Evolutionary conservation across 2,329 filamentous ascomycete species (phyloP), one percentile per base, ranked within the genome.

Genomic region (Aspergillus sp.): DNA sequence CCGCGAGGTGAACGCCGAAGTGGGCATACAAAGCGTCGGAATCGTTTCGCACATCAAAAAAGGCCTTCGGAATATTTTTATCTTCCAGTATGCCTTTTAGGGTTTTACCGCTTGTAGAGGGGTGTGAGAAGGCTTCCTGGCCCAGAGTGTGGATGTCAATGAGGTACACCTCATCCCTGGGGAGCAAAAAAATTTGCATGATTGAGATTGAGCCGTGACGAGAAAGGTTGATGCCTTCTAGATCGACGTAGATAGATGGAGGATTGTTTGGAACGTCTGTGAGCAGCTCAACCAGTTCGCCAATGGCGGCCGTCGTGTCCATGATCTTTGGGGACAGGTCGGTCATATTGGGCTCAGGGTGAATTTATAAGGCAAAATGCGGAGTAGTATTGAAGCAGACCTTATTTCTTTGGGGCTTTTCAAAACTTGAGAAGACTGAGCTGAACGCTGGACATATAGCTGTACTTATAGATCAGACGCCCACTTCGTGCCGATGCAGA

Each of bases 1-100:
- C 78, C 0, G 62, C 57, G 0, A 86, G 63, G 0, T 55, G 24
- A 59, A 86, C 72, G 0, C 64, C 33, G 60, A 72, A 85, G 35
- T 77, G 79, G 48, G 43, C 65, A 63, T 74, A 84, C 0, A 87
- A 67, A 0, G 84, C 83, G 61, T 86, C 81, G 0, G 84, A 83
- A 64, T 86, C 82, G 59, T 82, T 83, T 2, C 83, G 81, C 17
- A 86, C 73, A 58, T 87, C 84, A 64, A 85, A 86, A 57, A 86
- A 77, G 37, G 81, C 78, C 61, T 86, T 86, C 0, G 70, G 68
- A 15, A 81, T 77, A 0, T 48, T 11, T 12, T n/a, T 35, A n/a
- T 43, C 37, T 33, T 52, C 49, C 2, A 44, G 49, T 19, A 52
- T 43, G 11, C 15, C 9, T n/a, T 52, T 52, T 5, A 52, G n/a